Conservation (phyloP, 805 yeast species). For the Grigorovia yakushimaensis region DNA sequence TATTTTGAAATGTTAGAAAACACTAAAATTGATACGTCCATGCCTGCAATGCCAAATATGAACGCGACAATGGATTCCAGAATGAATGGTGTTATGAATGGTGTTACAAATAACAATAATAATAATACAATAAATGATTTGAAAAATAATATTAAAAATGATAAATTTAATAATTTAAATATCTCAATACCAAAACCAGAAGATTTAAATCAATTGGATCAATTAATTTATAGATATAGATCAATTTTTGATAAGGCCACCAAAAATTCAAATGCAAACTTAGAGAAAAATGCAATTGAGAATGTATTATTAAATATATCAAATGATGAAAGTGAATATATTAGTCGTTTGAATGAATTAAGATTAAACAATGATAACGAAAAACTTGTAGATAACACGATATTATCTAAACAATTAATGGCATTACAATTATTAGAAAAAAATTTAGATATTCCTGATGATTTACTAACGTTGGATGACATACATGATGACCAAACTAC, state of each 20-base stretch:
- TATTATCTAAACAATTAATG: slow-evolving; percentile 49
- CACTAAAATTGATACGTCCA: neutral
- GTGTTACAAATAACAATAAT: neutral
- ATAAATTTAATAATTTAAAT: neutral
- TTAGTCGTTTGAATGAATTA: slow-evolving; percentile 21
- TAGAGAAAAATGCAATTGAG: slow-evolving; percentile 38
- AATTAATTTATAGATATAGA: slow-evolving; percentile 25
- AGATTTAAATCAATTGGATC: slow-evolving; percentile 21
- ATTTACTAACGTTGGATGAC: slow-evolving; percentile 34
- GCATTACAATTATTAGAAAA: slow-evolving; percentile 56
- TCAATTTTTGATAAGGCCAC: slow-evolving; percentile 20
- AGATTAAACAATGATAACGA: slow-evolving; percentile 15
- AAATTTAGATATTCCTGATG: slow-evolving; percentile 54
- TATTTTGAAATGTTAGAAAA: neutral
- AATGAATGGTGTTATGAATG: neutral
- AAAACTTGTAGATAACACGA: slow-evolving; percentile 33
- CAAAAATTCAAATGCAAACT: slow-evolving; percentile 10
- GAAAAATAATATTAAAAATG: neutral
- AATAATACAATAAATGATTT: neutral
- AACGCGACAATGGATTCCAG: neutral
- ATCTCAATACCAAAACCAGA: slow-evolving; percentile 21
- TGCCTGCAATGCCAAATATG: neutral
- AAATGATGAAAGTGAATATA: slow-evolving; percentile 32
- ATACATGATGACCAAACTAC: neutral
- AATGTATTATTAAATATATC: slow-evolving; percentile 33